Percentiles rank a stretch among this genome's conserved stretches.
Conservation (phyloP, 2,329 filamentous ascomycete genomes). For the Sporothrix mexicana region DNA sequence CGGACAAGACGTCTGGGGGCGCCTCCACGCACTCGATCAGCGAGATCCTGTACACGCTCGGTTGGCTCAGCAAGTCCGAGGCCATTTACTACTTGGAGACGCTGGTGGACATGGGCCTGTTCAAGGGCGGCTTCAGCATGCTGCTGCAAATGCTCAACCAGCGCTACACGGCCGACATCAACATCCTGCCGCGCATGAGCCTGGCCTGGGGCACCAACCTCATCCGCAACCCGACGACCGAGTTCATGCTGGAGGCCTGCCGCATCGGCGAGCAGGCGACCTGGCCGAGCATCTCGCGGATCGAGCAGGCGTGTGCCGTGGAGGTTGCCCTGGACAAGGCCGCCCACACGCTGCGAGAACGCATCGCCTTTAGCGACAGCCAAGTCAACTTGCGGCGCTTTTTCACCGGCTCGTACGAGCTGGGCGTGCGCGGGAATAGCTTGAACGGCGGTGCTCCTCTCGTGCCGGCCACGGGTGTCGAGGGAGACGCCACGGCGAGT, state of each 20-base stretch:
- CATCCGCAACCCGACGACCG: constrained; percentile 80
- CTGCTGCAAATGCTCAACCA: constrained; percentile 82
- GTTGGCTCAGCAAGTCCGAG: constrained; percentile 77
- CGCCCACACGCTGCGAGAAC: constrained; percentile 69
- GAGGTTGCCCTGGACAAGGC: constrained; percentile 82
- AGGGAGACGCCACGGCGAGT: neutral
- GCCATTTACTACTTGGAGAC: constrained; percentile 80
- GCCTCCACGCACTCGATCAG: constrained; percentile 6
- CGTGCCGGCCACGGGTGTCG: neutral
- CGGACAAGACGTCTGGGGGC: neutral
- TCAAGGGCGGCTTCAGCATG: constrained; percentile 80
- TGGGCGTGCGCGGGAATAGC: constrained; percentile 38
- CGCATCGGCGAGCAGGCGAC: constrained; percentile 82
- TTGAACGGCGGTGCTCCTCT: constrained; percentile 17
- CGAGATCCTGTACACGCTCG: constrained; percentile 68
- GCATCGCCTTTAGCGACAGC: constrained; percentile 71
- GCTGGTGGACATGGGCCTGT: constrained; percentile 77
- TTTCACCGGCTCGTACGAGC: constrained; percentile 44
- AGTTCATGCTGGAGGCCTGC: constrained; percentile 84
- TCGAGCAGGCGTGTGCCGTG: constrained; percentile 86
- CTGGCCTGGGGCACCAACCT: constrained; percentile 61
- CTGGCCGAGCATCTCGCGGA: constrained; percentile 86
- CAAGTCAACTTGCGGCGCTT: constrained; percentile 64
- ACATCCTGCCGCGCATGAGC: constrained; percentile 59
- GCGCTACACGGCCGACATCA: constrained; percentile 93